These are phyloP conservation scores for Hibiscus mutabilis DNA, from an alignment of 345 rosid species.

Conservation along the genomic window DNA sequence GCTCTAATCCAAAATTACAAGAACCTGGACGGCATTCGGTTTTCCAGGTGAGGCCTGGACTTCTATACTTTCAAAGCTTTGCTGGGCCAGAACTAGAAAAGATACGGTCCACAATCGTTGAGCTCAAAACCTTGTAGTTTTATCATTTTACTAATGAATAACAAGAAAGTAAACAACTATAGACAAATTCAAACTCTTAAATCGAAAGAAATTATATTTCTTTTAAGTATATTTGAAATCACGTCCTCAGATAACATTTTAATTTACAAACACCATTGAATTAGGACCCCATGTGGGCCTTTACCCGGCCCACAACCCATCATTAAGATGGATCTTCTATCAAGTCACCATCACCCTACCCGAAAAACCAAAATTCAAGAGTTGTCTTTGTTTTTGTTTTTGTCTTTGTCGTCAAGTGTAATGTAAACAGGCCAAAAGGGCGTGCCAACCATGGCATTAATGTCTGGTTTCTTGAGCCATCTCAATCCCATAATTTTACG, in stretches of 20 bases:
- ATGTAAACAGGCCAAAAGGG: not conserved
- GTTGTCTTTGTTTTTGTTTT: not conserved
- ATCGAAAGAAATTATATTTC: too few species aligned
- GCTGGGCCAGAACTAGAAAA: not conserved
- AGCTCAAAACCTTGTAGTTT: not conserved
- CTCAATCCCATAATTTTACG: not conserved
- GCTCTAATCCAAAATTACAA: too few species aligned
- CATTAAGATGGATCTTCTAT: not conserved
- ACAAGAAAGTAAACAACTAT: too few species aligned
- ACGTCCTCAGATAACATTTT: too few species aligned
- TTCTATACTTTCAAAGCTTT: too few species aligned
- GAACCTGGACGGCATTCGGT: too few species aligned
- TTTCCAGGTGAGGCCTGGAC: not conserved
- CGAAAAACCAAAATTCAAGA: not conserved
- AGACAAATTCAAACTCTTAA: too few species aligned
- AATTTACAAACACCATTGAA: too few species aligned
- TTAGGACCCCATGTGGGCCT: not conserved
- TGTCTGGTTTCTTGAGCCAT: conserved; percentile 1
- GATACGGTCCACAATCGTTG: not conserved
- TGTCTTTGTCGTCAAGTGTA: not conserved
- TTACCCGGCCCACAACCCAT: not conserved
- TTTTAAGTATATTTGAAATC: too few species aligned
- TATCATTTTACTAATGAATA: not conserved
- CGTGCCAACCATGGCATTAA: conserved; percentile 2
- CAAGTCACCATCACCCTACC: not conserved